phyloP scores from a whole-genome alignment of 1,284 basidiomycete genomes.

The Earliella scabrosa region DNA sequence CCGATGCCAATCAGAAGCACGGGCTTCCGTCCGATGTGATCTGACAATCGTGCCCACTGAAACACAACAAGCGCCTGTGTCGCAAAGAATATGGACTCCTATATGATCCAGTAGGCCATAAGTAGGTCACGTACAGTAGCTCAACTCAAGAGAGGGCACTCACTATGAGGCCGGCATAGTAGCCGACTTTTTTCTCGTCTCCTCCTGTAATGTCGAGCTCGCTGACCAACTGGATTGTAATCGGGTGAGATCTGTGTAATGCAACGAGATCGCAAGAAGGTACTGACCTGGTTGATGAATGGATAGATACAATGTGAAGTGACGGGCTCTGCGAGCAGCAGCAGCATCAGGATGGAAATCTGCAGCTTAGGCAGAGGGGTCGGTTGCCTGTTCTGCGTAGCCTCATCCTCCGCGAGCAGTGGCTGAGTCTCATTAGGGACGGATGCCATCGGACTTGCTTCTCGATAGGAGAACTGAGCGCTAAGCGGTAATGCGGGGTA shows the following conservation, averaged over 20 bases:
- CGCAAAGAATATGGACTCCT: constrained; percentile 66
- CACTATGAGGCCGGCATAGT: constrained; percentile 68
- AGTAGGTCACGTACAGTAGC: not conserved
- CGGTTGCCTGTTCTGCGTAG: not conserved
- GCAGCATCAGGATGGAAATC: constrained; percentile 51
- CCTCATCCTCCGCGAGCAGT: too few species aligned
- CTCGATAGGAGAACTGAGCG: not conserved
- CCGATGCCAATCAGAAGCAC: constrained; percentile 53
- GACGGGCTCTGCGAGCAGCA: constrained; percentile 56
- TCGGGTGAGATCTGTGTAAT: too few species aligned
- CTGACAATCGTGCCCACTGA: constrained; percentile 46
- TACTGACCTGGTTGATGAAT: constrained; percentile 63
- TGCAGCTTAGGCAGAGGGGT: constrained; percentile 61
- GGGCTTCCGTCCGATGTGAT: constrained; percentile 63
- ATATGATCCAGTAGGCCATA: not conserved
- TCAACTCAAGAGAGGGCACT: not conserved
- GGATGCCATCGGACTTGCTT: too few species aligned
- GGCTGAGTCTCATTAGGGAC: too few species aligned
- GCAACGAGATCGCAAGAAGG: too few species aligned
- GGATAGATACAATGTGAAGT: constrained; percentile 58
- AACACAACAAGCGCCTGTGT: constrained; percentile 41
- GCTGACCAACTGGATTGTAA: constrained; percentile 61
- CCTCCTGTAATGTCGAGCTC: constrained; percentile 59
- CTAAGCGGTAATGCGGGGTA: too few species aligned
- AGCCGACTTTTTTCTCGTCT: constrained; percentile 63